These are phyloP conservation scores for Populus ilicifolia DNA, from an alignment of 345 rosid species.

Conservation along the genomic window DNA sequence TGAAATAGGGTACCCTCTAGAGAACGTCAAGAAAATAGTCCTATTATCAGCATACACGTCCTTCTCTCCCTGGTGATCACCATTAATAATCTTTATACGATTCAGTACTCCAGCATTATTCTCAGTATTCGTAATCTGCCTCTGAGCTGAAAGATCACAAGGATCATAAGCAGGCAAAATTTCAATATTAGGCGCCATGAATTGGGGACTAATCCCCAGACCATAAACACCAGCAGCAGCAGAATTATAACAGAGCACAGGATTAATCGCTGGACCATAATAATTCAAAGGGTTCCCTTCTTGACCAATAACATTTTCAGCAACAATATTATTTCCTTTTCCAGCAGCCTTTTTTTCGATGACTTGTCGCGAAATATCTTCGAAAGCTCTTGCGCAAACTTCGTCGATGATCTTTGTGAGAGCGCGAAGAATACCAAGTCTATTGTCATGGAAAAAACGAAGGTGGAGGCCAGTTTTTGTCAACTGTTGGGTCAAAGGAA, in stretches of 20 bases:
- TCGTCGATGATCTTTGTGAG: conserved; percentile 29
- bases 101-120: conserved; percentile 12
- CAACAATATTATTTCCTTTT: not conserved
- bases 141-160: not conserved
- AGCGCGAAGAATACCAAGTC: conserved; percentile 15
- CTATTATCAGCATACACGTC: conserved; percentile 33
- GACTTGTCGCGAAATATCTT: conserved; percentile 31
- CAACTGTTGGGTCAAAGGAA: conserved; percentile 31
- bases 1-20: conserved; percentile 62
- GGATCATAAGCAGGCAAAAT: not conserved
- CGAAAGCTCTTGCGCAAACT: conserved; percentile 49
- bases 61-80: not conserved
- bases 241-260: not conserved
- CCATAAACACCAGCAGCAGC: not conserved
- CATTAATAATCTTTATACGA: not conserved
- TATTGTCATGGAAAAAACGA: conserved; percentile 32
- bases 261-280: not conserved
- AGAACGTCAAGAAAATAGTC: conserved; percentile 73
- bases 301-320: not conserved
- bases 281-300: not conserved
- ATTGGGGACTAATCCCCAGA: not conserved
- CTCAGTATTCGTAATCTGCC: conserved; percentile 7
- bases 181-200: not conserved
- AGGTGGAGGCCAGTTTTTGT: conserved; percentile 28
- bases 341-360: not conserved